A percentile compares a stretch with the other conserved stretches of the same genome.
Evolutionary conservation across 768 basidiomycete genomes (phyloP).

Genomic region (Coprinellus micaceus): DNA sequence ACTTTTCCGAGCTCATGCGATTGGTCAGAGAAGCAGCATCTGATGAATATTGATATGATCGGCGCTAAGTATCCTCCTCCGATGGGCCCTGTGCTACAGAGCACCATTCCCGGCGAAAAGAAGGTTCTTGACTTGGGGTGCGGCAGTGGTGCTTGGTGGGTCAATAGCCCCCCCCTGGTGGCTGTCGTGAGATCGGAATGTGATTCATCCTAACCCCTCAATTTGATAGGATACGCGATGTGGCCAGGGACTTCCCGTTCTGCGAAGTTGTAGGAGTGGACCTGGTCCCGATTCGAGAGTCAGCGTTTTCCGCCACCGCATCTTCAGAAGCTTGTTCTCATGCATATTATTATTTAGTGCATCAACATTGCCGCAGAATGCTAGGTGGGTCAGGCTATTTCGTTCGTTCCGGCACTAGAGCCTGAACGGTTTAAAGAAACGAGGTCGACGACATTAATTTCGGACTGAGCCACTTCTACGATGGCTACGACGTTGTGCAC

Average conservation of each 20-base stretch:
- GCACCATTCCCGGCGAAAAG: slow-evolving; percentile 48
- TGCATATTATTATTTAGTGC: no score
- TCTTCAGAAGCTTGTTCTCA: no score
- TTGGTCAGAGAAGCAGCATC: slow-evolving; percentile 59
- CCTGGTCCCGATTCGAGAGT: slow-evolving; percentile 70
- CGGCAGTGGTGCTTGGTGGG: slow-evolving; percentile 72
- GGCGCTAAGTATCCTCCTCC: slow-evolving; percentile 61
- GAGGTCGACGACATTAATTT: slow-evolving; percentile 85
- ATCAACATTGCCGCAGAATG: no score
- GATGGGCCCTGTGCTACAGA: slow-evolving; percentile 50
- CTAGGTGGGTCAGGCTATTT: no score
- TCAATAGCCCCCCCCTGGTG: neutral
- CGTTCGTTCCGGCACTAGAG: no score
- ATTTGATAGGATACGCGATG: slow-evolving; percentile 63
- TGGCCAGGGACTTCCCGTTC: slow-evolving; percentile 69
- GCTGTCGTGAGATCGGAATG: neutral
- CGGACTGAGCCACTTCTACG: slow-evolving; percentile 78
- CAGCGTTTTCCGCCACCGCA: no score
- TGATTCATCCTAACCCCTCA: no score
- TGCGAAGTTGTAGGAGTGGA: slow-evolving; percentile 71
- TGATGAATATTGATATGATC: slow-evolving; percentile 58
- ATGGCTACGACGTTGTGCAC: slow-evolving; percentile 74
- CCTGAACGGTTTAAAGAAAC: slow-evolving; percentile 40
- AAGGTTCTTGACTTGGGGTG: slow-evolving; percentile 72
- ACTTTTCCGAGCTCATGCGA: slow-evolving; percentile 7